phyloP scores from a whole-genome alignment of 805 yeast genomes.

The Candida ulmi region DNA sequence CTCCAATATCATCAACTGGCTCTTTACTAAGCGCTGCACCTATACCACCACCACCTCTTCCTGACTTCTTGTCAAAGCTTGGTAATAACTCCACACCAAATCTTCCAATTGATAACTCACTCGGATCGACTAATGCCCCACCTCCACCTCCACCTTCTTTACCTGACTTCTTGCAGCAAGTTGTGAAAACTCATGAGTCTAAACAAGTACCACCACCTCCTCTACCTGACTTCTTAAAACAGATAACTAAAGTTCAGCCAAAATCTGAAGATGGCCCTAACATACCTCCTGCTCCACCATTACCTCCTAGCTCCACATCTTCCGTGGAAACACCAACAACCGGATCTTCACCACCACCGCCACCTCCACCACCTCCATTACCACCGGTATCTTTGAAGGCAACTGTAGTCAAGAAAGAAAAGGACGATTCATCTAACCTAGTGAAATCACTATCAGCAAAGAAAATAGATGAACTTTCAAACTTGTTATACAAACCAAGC shows the following conservation, averaged over 20 bases:
- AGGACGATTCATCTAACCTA: no score
- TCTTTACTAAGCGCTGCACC: no score
- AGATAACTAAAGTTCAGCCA: neutral
- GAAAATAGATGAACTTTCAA: conserved; percentile 9
- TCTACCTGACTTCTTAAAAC: neutral
- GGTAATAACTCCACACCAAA: conserved; percentile 16
- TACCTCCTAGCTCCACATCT: conserved; percentile 5
- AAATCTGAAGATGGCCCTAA: neutral
- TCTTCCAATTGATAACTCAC: conserved; percentile 26
- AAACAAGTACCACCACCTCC: conserved; percentile 11
- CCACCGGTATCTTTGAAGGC: neutral
- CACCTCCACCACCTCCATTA: conserved; percentile 16
- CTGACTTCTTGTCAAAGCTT: conserved; percentile 13
- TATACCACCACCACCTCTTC: conserved; percentile 31
- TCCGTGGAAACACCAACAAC: no score
- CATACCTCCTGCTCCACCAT: conserved; percentile 12
- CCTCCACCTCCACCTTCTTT: conserved; percentile 23
- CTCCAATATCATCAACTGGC: no score
- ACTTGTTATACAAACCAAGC: conserved; percentile 1
- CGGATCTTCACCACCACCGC: no score
- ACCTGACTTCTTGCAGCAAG: conserved; percentile 4
- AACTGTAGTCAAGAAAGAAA: no score
- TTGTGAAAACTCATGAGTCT: conserved; percentile 2
- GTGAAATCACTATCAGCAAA: neutral
- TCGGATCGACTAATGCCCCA: neutral